Conservation (phyloP, 169 alveolate species). For the Cryptosporidium sp. region DNA sequence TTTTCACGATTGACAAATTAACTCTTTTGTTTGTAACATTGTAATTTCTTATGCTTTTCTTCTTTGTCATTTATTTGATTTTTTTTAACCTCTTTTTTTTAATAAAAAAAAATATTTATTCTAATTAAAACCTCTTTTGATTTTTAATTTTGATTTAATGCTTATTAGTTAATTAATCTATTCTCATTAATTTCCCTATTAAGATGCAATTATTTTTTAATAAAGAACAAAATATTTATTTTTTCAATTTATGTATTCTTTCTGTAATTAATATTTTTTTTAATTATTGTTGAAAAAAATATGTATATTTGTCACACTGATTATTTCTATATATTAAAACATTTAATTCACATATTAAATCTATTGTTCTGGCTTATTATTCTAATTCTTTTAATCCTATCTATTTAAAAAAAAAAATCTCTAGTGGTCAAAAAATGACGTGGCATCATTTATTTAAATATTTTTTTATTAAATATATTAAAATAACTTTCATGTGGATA, state of each 20-base stretch:
- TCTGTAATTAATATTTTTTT: background rate
- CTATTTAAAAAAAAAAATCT: background rate
- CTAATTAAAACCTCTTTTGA: background rate
- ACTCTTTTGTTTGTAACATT: constrained; percentile 29
- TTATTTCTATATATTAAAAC: background rate
- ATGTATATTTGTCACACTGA: background rate
- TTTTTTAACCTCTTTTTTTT: background rate
- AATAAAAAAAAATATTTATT: background rate
- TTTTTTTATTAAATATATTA: background rate
- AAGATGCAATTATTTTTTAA: no score
- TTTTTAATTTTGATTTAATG: background rate
- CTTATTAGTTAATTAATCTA: background rate
- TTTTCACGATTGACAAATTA: constrained; percentile 16
- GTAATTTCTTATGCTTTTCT: constrained; percentile 29
- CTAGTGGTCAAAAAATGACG: constrained; percentile 70
- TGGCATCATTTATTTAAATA: background rate
- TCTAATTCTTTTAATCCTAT: background rate
- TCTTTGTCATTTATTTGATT: constrained; percentile 28
- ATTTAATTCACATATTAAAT: constrained; percentile 3
- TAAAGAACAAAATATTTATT: no score
- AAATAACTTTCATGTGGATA: constrained; percentile 40
- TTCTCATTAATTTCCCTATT: background rate
- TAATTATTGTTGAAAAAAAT: background rate
- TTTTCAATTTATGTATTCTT: background rate
- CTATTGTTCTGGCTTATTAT: background rate